Conservation (phyloP, 75 land plant species). For the Picea sitchensis region DNA sequence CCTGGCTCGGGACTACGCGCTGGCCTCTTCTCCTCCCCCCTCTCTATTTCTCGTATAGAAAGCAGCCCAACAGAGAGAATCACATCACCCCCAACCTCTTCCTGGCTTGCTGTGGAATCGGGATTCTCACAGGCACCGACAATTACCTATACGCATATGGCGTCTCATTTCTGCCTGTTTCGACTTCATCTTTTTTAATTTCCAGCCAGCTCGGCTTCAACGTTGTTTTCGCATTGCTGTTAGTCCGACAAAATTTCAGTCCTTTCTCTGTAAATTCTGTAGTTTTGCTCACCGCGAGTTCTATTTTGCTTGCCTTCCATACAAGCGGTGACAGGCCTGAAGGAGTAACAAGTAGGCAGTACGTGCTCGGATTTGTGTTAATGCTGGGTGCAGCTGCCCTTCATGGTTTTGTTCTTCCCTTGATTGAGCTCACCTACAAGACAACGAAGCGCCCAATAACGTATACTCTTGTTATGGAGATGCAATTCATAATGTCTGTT, state of each 20-base stretch:
- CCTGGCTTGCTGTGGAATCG: conserved; percentile 23
- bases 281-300: conserved; percentile 18
- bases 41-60: conserved; percentile 14
- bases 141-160: conserved; percentile 54
- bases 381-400: conserved; percentile 23
- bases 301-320: conserved; percentile 19
- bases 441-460: background rate
- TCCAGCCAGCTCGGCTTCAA: conserved; percentile 39
- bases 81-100: conserved; percentile 20
- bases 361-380: conserved; percentile 14
- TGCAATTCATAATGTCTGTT: conserved; percentile 15
- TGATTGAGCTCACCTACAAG: conserved; percentile 21
- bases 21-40: conserved; percentile 53
- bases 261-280: conserved; percentile 20
- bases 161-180: conserved; percentile 19
- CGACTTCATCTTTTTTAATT: conserved; percentile 17
- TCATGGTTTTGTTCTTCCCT: conserved; percentile 14
- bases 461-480: conserved; percentile 15
- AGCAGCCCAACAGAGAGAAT: conserved; percentile 13
- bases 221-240: conserved; percentile 22
- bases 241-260: conserved; percentile 26
- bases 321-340: conserved; percentile 15
- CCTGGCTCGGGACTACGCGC: conserved; percentile 36
- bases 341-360: conserved; percentile 14
- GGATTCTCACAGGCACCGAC: conserved; percentile 46